Evolutionary conservation across 805 yeast genomes (phyloP), one percentile per base, ranked within the genome.

Genomic region (Nakazawaea wyomingensis): DNA sequence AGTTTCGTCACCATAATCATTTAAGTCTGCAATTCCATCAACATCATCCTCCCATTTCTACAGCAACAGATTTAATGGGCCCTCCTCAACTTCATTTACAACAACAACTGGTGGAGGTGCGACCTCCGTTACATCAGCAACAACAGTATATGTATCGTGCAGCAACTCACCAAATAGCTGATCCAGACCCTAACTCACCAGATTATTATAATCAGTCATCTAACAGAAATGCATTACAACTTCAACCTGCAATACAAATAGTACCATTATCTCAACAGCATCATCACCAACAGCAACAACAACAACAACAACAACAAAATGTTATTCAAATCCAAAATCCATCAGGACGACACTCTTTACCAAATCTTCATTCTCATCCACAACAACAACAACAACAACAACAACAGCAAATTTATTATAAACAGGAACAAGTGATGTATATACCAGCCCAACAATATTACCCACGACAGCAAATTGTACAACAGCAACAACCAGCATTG

Each of bases 331-430:
- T 11, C 27, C 27, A 24, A 11, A 8, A 8, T 9, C 27, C 27
- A 24, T 11, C 27, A 24, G 11, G 11, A 24, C 32, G 4, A 26
- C 34, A 28, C 11, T 20, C 36, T 13, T 18, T 14, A 26, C 24
- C 8, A 19, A 13, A 16, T 5, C 37, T 36, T 20, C 32, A 20
- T 19, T n/a, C 27, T 39, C 49, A 8, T 39, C 51, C 9, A 39
- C 39, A 14, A 21, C 49, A 1, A 40, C 50, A 16, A 53, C 58
- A n/a, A 28, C 16, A n/a, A 21, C 37, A 34, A 22, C 37, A 34
- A 5, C 37, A 28, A n/a, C 34, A 17, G n/a, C 35, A 11, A 10
- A 32, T 32, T 10, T 21, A 11, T 24, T 35, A 24, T n/a, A 35
- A 19, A 16, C 19, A 14, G n/a, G 38, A 21, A 9, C 38, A 35